Base-by-base conservation (phyloP, 2,329 filamentous ascomycete species). In the Clonostachys sp. region DNA sequence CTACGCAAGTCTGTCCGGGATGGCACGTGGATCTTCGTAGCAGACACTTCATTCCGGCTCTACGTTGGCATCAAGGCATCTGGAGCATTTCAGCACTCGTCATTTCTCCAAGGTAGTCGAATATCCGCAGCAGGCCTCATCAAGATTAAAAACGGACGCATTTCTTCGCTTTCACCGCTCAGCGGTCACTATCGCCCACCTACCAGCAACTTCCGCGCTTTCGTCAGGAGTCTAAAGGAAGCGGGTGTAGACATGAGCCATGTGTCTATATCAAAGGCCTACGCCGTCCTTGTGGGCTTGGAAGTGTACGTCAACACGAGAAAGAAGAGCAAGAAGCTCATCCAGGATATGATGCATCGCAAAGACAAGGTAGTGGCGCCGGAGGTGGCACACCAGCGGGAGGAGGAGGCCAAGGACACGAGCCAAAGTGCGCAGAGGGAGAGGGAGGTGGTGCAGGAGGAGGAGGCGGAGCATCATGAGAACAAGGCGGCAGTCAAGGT, bases 1-100 rank as follows among this genome's bases (percentile, higher is more conserved):
- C 74, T 94, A 14, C 81, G 88, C 50, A 86, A 89, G 53, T 84
- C 87, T 0, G 87, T 91, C 38, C 87, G 84, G 64, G 90, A 90
- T 52, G 91, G 92, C 59, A 94, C 88, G 5, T 96, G 91, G 91
- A 95, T 96, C 53, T 96, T 95, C 58, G 91, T 91, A 8, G 86
- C 87, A 20, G 91, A 96, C 65, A 92, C 89, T 2, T 86, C 81
- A 2, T 94, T 91, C 63, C 82, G 88, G 1, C 73, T 96, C 0
- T 96, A 95, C 62, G 83, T 96, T 34, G 91, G 91, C 43, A 94
- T 96, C 71, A 96, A 96, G 60, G 83, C 88, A 62, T 86, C 84
- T 5, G 91, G 91, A 12, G 83, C 87, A 5, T 96, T 96, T 59
- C 91, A 96, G 58, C 91, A 96, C 65, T 91, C 86, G 12, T 94